Percentiles rank a stretch among this genome's conserved stretches.
These are phyloP conservation scores for Aspergillus cejpii DNA, from an alignment of 2,329 filamentous ascomycete genomes.

Conservation along the genomic window DNA sequence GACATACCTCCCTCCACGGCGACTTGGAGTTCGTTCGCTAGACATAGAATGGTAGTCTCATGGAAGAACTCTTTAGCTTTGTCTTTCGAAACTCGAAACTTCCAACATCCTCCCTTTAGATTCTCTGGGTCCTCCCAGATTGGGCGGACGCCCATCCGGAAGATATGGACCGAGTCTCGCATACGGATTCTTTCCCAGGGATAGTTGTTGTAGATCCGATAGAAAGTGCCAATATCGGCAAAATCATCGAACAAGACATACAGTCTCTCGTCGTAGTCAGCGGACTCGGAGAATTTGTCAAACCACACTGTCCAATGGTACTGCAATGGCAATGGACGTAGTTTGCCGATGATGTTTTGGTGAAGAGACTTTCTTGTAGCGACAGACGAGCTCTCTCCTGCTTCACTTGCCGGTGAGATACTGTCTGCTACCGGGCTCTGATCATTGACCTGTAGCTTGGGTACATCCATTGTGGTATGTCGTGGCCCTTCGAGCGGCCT, in stretches of 20 bases:
- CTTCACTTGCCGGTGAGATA: conserved; percentile 4
- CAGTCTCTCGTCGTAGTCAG: conserved; percentile 29
- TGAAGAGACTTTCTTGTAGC: conserved; percentile 35
- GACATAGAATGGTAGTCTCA: conserved; percentile 31
- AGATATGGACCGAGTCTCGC: conserved; percentile 71
- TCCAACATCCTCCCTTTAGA: conserved; percentile 79
- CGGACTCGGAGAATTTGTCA: conserved; percentile 35
- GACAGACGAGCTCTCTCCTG: conserved; percentile 2
- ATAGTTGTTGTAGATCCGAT: conserved; percentile 75
- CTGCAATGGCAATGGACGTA: conserved; percentile 43
- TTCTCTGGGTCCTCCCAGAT: conserved; percentile 86
- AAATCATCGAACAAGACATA: conserved; percentile 38
- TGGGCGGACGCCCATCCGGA: conserved; percentile 69
- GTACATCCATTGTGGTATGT: conserved; percentile 17
- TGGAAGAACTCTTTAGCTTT: conserved; percentile 49
- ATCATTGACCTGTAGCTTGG: conserved; percentile 19
- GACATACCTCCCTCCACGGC: conserved; percentile 74
- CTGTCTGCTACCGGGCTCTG: conserved; percentile 15
- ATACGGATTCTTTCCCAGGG: conserved; percentile 69
- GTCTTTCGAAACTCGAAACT: conserved; percentile 77
- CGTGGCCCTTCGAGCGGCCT: too few species aligned
- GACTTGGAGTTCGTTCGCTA: conserved; percentile 43
- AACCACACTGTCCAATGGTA: conserved; percentile 47
- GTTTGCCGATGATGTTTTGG: conserved; percentile 41
- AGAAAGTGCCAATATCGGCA: conserved; percentile 52